These are phyloP conservation scores for Ganoderma boninense DNA, from an alignment of 1,284 basidiomycete species.

Conservation along the genomic window DNA sequence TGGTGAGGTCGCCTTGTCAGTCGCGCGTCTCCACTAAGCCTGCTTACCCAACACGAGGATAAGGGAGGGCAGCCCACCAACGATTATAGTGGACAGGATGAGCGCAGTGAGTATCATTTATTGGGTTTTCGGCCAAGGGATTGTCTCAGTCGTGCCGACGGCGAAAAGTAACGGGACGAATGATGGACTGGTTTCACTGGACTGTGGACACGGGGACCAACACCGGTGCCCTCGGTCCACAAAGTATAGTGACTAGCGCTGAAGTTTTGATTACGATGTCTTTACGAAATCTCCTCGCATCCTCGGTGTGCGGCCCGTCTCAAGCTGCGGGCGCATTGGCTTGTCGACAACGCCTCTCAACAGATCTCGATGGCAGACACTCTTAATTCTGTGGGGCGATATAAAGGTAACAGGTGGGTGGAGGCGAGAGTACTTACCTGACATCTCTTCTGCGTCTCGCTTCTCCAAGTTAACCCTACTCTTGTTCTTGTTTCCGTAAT, in stretches of 20 bases:
- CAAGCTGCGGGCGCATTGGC: neutral
- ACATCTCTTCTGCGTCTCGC: neutral
- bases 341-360: neutral
- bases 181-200: too few species aligned
- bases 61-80: too few species aligned
- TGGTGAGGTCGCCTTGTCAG: neutral
- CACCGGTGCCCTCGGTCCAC: too few species aligned
- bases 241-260: neutral
- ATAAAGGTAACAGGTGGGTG: neutral
- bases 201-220: too few species aligned
- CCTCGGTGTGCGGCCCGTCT: neutral
- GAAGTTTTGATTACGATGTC: too few species aligned
- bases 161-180: too few species aligned
- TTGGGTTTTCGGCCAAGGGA: too few species aligned
- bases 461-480: neutral
- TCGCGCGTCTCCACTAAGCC: neutral
- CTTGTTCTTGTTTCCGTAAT: neutral
- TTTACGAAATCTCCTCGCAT: neutral
- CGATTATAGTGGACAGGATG: too few species aligned
- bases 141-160: too few species aligned
- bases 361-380: neutral
- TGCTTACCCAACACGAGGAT: neutral
- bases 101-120: too few species aligned
- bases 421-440: neutral
- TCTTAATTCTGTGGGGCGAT: neutral